Evolutionary conservation across 2,329 filamentous ascomycete species (phyloP).

Genomic region (Fusarium pseudoanthophilum): DNA sequence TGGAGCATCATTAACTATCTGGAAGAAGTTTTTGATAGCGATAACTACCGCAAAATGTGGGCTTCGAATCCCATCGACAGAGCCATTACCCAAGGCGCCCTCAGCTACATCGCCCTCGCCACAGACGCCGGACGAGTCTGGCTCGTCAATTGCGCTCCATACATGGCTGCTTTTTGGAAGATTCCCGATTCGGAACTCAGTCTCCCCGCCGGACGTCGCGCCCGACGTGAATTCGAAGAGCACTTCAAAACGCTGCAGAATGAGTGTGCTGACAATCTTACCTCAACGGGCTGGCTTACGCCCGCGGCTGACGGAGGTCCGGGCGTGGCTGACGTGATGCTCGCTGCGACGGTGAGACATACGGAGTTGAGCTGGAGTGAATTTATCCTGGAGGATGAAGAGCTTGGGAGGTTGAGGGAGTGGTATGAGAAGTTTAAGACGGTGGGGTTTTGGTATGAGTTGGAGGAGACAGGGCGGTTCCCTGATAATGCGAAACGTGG

Average conservation of each 20-base stretch:
- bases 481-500: neutral
- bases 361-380: neutral
- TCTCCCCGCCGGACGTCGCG: neutral
- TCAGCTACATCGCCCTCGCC: neutral
- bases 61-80: neutral
- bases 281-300: neutral
- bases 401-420: neutral
- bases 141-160: neutral
- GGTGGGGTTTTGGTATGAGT: neutral
- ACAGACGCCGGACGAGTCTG: neutral
- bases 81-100: neutral
- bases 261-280: neutral
- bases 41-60: neutral
- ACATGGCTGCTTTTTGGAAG: neutral
- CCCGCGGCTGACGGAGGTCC: neutral
- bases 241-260: neutral
- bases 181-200: neutral
- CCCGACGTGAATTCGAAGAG: neutral
- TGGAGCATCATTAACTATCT: neutral
- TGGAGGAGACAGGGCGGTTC: neutral
- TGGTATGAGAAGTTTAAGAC: constrained; percentile 1
- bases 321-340: neutral
- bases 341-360: neutral
- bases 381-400: neutral
- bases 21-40: neutral